Conservation (phyloP, 176 grass and related monocot species). For the Canna indica region DNA sequence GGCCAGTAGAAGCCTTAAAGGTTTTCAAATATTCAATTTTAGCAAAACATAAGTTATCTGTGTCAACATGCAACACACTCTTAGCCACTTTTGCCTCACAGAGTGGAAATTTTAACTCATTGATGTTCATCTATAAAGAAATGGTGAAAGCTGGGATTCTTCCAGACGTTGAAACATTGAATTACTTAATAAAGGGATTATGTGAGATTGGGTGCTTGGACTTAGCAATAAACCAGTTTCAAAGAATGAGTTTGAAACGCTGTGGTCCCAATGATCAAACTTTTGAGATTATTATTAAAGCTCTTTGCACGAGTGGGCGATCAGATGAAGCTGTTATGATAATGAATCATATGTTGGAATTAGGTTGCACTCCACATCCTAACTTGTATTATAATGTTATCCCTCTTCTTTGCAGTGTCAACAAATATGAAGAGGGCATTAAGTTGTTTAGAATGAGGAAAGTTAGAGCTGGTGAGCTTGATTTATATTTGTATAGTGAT, state of each 20-base stretch:
- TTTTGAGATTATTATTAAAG: conserved; percentile 40
- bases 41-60: conserved; percentile 21
- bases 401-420: conserved; percentile 40
- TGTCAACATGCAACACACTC: conserved; percentile 32
- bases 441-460: conserved; percentile 39
- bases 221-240: conserved; percentile 39
- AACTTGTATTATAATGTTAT: conserved; percentile 41
- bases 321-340: conserved; percentile 32
- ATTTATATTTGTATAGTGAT: conserved; percentile 21
- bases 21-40: conserved; percentile 33
- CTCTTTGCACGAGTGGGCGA: conserved; percentile 26
- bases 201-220: conserved; percentile 35
- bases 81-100: conserved; percentile 32
- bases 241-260: conserved; percentile 40
- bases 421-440: conserved; percentile 28
- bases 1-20: conserved; percentile 35
- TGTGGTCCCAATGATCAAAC: conserved; percentile 36
- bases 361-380: conserved; percentile 24
- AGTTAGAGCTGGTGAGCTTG: conserved; percentile 20
- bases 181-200: conserved; percentile 37
- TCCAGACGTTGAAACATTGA: conserved; percentile 51
- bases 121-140: conserved; percentile 31
- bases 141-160: conserved; percentile 44
- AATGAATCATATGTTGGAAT: conserved; percentile 36
- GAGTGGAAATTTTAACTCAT: conserved; percentile 25